Conservation (phyloP, 2,329 filamentous ascomycete species). For the Diplodia sapinea region DNA sequence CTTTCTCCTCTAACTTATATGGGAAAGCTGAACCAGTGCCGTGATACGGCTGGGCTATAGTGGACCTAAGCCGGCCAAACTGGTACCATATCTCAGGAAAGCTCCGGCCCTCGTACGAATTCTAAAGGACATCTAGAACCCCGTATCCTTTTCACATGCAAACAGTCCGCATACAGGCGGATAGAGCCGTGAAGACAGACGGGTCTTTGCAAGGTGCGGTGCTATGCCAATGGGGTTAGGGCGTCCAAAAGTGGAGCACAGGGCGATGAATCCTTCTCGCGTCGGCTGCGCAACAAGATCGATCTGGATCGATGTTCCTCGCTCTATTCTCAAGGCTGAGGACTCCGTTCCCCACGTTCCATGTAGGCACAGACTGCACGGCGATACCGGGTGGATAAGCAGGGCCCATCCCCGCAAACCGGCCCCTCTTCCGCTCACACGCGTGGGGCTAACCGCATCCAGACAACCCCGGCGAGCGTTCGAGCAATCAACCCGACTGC, state of each 20-base stretch:
- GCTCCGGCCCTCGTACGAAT: background rate
- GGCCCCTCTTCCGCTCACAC: conserved; percentile 4
- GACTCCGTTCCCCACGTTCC: background rate
- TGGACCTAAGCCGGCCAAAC: background rate
- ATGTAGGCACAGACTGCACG: background rate
- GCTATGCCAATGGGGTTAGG: background rate
- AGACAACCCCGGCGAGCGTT: conserved; percentile 1
- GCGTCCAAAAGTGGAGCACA: background rate
- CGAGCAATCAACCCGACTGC: background rate
- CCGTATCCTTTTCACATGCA: background rate
- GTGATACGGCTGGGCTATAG: background rate
- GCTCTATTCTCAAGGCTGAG: background rate
- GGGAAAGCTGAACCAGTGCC: background rate
- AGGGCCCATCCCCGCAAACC: background rate
- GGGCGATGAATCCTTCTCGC: background rate
- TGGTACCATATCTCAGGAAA: background rate
- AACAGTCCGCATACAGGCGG: background rate
- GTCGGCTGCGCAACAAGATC: background rate
- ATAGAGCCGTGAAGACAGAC: conserved; percentile 2
- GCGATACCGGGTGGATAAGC: background rate
- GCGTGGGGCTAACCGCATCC: background rate
- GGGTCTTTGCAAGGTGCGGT: background rate
- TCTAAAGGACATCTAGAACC: background rate
- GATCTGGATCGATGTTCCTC: no score
- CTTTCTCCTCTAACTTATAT: background rate